Conservation (phyloP, 2,329 filamentous ascomycete species). For the Botrytis elliptica region DNA sequence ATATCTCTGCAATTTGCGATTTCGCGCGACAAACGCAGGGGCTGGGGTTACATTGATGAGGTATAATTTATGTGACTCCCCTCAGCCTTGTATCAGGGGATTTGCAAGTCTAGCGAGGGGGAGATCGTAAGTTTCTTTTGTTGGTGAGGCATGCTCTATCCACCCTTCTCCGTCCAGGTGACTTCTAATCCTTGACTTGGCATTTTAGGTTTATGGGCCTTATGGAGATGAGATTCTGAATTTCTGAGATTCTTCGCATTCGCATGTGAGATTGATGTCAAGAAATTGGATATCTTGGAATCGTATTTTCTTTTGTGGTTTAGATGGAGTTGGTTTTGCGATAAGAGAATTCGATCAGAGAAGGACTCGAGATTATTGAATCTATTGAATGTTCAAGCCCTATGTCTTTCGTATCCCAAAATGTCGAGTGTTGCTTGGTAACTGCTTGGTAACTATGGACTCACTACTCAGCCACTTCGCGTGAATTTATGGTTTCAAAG, state of each 20-base stretch:
- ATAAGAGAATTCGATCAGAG: background rate
- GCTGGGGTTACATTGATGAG: background rate
- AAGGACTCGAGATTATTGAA: background rate
- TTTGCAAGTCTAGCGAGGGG: conserved; percentile 9
- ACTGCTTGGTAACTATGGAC: background rate
- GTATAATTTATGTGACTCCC: conserved; percentile 1
- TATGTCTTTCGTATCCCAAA: conserved; percentile 14
- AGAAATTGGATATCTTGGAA: conserved; percentile 4
- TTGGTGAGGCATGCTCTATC: background rate
- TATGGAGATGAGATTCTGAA: background rate
- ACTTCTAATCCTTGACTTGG: conserved; percentile 11
- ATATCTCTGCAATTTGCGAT: conserved; percentile 18
- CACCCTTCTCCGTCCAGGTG: conserved; percentile 10
- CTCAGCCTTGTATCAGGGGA: conserved; percentile 19
- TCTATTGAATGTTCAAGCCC: conserved; percentile 13
- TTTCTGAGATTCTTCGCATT: background rate
- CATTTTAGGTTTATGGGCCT: conserved; percentile 6
- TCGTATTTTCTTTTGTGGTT: background rate
- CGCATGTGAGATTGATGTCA: conserved; percentile 1
- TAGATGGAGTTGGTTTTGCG: background rate
- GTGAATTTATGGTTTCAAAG: background rate
- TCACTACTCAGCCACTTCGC: conserved; percentile 10
- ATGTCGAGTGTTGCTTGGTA: background rate
- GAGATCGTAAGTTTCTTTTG: conserved; percentile 13
- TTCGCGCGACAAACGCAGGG: conserved; percentile 21